Evolutionary conservation across 164 flowering plant genomes (phyloP).

Genomic region (Pachysandra terminalis): DNA sequence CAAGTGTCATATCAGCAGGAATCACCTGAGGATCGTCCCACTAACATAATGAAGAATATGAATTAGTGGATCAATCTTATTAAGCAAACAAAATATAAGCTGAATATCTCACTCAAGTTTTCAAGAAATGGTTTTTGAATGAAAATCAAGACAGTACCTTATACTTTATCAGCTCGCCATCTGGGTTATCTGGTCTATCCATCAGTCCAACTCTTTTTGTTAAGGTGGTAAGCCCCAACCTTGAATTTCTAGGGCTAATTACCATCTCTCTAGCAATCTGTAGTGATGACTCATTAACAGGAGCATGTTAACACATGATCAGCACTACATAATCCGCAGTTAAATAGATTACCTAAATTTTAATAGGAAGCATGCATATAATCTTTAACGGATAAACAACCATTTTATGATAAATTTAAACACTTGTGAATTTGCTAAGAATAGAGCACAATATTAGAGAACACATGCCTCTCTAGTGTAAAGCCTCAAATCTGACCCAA

Average conservation of each 20-base stretch:
- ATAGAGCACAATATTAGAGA: too few species aligned
- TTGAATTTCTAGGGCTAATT: conserved; percentile 86
- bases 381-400: background rate
- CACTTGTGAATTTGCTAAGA: too few species aligned
- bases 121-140: background rate
- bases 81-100: background rate
- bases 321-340: background rate
- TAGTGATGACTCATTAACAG: conserved; percentile 4
- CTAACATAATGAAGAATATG: conserved; percentile 34
- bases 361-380: conserved; percentile 1
- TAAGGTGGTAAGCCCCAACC: conserved; percentile 66
- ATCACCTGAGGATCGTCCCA: conserved; percentile 92
- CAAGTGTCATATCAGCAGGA: conserved; percentile 80
- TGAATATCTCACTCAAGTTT: background rate
- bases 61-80: conserved; percentile 9
- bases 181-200: conserved; percentile 67
- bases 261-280: conserved; percentile 99
- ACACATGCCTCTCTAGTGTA: too few species aligned
- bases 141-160: conserved; percentile 37
- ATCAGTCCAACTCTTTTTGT: conserved; percentile 54
- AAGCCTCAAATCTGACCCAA: too few species aligned
- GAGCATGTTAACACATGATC: background rate
- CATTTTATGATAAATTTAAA: background rate
- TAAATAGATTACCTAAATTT: background rate
- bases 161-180: conserved; percentile 73